Percentiles rank a stretch among this genome's conserved stretches.
Conservation (phyloP, 768 basidiomycete genomes). For the Mycena leptocephala region DNA sequence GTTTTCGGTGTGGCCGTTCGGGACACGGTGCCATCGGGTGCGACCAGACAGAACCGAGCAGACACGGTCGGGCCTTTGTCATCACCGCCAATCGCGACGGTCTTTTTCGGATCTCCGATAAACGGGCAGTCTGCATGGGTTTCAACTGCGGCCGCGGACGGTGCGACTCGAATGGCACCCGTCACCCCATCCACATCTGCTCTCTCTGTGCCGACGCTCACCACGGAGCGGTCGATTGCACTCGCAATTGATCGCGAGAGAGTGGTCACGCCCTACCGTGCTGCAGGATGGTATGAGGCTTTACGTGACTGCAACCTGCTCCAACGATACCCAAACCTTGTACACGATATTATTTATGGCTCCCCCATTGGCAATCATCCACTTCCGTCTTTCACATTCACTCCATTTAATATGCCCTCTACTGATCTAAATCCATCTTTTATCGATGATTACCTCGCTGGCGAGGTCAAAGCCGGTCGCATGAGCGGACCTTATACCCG, state of each 20-base stretch:
- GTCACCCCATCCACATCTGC: conserved; percentile 11
- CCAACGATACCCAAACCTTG: conserved; percentile 19
- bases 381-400: conserved; percentile 12
- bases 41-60: background rate
- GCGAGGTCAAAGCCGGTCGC: no score
- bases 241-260: conserved; percentile 18
- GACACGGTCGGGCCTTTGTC: conserved; percentile 12
- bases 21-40: background rate
- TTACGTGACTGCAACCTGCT: conserved; percentile 23
- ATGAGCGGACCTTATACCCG: no score
- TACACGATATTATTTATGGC: conserved; percentile 24
- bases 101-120: conserved; percentile 15
- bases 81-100: conserved; percentile 7
- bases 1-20: conserved; percentile 3
- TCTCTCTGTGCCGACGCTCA: conserved; percentile 18
- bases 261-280: conserved; percentile 26
- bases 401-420: conserved; percentile 27
- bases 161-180: background rate
- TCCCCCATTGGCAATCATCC: conserved; percentile 29
- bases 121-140: background rate
- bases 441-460: no score
- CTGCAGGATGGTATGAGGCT: conserved; percentile 17
- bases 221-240: conserved; percentile 25
- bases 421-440: no score
- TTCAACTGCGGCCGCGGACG: conserved; percentile 20